Percentiles rank a stretch among this genome's conserved stretches.
Conservation (phyloP, 176 grass and related monocot species). For the Ensete ventricosum region DNA sequence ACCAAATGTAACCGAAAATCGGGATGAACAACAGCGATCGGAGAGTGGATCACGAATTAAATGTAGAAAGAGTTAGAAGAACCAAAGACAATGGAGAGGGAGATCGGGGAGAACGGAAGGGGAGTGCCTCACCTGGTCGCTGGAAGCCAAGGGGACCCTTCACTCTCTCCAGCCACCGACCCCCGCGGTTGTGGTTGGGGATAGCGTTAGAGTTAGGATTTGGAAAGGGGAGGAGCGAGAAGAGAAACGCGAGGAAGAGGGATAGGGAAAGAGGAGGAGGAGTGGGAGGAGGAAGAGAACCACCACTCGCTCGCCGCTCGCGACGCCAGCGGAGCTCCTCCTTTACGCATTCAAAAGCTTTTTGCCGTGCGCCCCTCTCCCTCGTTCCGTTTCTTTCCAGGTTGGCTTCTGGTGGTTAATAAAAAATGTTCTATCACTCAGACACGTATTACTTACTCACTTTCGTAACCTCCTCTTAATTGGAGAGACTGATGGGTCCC, state of each 20-base stretch:
- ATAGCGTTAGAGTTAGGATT: neutral
- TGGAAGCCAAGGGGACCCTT: neutral
- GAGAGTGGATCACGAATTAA: no score
- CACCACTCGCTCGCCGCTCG: neutral
- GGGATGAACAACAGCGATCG: no score
- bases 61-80: no score
- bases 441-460: accelerated
- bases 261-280: neutral
- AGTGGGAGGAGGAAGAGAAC: neutral
- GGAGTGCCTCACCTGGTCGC: neutral
- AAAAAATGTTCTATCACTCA: no score
- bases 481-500: no score
- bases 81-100: no score
- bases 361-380: no score
- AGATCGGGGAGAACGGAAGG: neutral
- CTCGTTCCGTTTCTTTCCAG: no score
- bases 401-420: no score
- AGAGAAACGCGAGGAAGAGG: neutral
- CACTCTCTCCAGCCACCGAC: neutral
- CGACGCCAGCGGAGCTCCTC: neutral
- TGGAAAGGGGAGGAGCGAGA: neutral
- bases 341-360: neutral
- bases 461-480: no score
- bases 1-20: no score
- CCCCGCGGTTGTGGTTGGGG: neutral